These are phyloP conservation scores for Williopsis jadinii DNA, from an alignment of 1,139 yeast species.

Conservation along the genomic window DNA sequence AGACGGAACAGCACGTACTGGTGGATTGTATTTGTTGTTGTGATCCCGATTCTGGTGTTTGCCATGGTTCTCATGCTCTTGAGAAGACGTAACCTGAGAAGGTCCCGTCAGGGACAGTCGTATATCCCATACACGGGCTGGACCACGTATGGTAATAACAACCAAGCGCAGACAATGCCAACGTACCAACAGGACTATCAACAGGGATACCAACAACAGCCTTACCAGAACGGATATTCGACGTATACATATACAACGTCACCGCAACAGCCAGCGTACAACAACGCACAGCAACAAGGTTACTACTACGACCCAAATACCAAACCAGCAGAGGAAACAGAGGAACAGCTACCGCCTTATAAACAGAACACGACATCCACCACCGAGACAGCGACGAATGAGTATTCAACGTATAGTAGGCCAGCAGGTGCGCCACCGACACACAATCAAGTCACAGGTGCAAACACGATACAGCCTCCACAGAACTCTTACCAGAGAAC, in stretches of 20 bases:
- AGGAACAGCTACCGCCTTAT: too few species aligned
- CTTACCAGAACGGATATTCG: not conserved
- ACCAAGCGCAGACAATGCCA: slow-evolving; percentile 6
- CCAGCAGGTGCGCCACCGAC: too few species aligned
- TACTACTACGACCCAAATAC: too few species aligned
- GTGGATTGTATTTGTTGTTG: slow-evolving; percentile 15
- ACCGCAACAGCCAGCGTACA: too few species aligned
- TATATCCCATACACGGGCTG: slow-evolving; percentile 20
- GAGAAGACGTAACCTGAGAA: slow-evolving; percentile 17
- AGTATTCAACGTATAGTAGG: too few species aligned
- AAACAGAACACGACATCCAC: too few species aligned
- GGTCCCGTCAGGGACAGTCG: slow-evolving; percentile 9
- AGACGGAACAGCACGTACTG: slow-evolving; percentile 8
- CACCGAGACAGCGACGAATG: too few species aligned
- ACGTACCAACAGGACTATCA: slow-evolving; percentile 3
- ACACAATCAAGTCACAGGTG: too few species aligned
- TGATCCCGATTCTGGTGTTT: slow-evolving; percentile 7
- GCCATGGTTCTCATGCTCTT: slow-evolving; percentile 1
- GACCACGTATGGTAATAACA: slow-evolving; percentile 13
- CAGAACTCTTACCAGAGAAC: too few species aligned
- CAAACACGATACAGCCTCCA: too few species aligned
- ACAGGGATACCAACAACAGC: slow-evolving; percentile 5
- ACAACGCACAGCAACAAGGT: too few species aligned
- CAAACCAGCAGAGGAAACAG: too few species aligned
- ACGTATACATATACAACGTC: not conserved